Conservation (phyloP, 1,284 basidiomycete genomes). For the Ustilago xerochloae region DNA sequence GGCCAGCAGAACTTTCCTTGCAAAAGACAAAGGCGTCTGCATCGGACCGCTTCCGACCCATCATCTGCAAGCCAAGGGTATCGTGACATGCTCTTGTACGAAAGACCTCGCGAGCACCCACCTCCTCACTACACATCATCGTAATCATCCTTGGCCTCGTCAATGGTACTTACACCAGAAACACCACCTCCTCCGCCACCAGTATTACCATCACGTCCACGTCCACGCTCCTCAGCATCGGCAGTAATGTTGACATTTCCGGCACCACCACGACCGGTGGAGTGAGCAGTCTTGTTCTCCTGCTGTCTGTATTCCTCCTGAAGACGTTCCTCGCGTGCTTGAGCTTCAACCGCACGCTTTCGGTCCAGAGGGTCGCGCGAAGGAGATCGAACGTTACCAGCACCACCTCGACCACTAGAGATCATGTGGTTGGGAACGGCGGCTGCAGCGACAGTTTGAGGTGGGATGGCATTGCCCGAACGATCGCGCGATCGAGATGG, state of each 20-base stretch:
- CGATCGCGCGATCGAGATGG: slow-evolving; percentile 52
- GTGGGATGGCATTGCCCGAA: slow-evolving; percentile 32
- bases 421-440: slow-evolving; percentile 43
- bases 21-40: too few relatives aligned
- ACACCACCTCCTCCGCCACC: slow-evolving; percentile 33
- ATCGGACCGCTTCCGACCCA: not conserved
- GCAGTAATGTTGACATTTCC: slow-evolving; percentile 75
- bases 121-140: not conserved
- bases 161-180: slow-evolving; percentile 44
- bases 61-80: not conserved
- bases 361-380: slow-evolving; percentile 73
- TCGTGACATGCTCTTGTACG: not conserved
- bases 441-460: slow-evolving; percentile 19
- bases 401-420: slow-evolving; percentile 80
- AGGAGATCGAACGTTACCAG: slow-evolving; percentile 80
- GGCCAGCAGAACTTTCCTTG: not conserved
- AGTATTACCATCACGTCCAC: slow-evolving; percentile 34
- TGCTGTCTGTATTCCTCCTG: slow-evolving; percentile 69
- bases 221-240: slow-evolving; percentile 45
- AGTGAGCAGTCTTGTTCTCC: slow-evolving; percentile 71
- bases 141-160: too few relatives aligned
- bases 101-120: not conserved
- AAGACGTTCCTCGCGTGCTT: slow-evolving; percentile 59
- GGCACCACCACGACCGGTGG: slow-evolving; percentile 77
- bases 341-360: slow-evolving; percentile 51